Evolutionary conservation across 179 eudicot genomes (phyloP).

Genomic region (Silene noctiflora): DNA sequence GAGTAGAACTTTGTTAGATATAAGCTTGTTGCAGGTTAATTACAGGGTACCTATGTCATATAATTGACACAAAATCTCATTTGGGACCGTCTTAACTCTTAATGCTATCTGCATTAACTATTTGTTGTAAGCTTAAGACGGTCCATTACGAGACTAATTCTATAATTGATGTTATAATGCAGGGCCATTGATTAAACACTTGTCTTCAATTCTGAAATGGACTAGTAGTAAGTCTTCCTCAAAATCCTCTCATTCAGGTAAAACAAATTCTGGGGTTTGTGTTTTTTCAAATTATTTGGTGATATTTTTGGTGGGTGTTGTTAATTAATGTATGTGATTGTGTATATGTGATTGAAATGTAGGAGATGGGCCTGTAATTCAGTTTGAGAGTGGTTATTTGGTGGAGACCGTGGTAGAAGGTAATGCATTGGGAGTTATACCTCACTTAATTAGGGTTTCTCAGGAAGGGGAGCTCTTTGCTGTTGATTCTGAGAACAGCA

Average conservation of each 20-base stretch:
- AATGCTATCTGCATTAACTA: no score
- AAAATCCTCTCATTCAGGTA: constrained; percentile 68
- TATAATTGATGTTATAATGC: constrained; percentile 13
- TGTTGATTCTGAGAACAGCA: constrained; percentile 83
- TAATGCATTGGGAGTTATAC: constrained; percentile 79
- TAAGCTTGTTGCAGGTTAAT: background rate
- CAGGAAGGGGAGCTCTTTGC: constrained; percentile 94
- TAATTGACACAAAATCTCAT: background rate
- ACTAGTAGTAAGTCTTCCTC: constrained; percentile 53
- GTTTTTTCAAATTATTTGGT: background rate
- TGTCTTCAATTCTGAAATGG: constrained; percentile 65
- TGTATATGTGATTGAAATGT: background rate
- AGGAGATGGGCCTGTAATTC: constrained; percentile 75
- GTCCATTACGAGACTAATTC: no score
- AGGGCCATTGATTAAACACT: constrained; percentile 63
- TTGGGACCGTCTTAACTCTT: no score
- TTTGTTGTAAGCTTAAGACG: no score
- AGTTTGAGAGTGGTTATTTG: constrained; percentile 85
- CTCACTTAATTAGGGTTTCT: constrained; percentile 73
- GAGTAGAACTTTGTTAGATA: background rate
- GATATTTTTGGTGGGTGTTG: constrained; percentile 6
- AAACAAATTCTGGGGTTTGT: background rate
- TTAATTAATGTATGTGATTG: background rate
- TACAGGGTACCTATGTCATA: background rate
- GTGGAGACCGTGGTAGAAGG: constrained; percentile 96